Percentiles rank a stretch among this genome's conserved stretches.
Conservation (phyloP, 2,329 filamentous ascomycete genomes). For the Diaporthe sp. region DNA sequence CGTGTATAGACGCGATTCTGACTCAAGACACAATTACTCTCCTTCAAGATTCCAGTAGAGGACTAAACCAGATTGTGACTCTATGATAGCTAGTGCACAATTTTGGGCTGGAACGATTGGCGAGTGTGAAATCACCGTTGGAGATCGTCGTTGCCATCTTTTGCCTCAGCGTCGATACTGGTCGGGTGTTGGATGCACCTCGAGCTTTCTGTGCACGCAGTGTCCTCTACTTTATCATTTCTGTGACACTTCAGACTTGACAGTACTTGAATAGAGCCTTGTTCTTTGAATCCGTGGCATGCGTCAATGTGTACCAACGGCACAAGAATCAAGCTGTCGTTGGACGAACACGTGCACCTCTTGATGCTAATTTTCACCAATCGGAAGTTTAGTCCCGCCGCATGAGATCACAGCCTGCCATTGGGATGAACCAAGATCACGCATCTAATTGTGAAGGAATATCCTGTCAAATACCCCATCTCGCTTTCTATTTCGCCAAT, state of each 20-base stretch:
- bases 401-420: not conserved
- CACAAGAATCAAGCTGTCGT: not conserved
- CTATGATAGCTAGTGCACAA: not conserved
- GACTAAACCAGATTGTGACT: too few species aligned
- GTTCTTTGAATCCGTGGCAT: not conserved
- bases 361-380: not conserved
- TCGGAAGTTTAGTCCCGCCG: too few species aligned
- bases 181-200: not conserved
- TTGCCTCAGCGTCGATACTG: not conserved
- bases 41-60: not conserved
- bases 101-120: rapidly evolving
- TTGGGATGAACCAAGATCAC: not conserved
- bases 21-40: not conserved
- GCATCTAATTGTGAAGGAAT: too few species aligned
- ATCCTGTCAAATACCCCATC: not conserved
- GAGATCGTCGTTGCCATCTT: too few species aligned
- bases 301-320: too few species aligned
- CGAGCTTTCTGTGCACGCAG: not conserved
- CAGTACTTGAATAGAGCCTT: not conserved
- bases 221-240: not conserved
- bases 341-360: not conserved
- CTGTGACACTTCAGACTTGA: not conserved
- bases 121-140: not conserved
- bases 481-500: not conserved
- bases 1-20: not conserved